A percentile compares a stretch with the other conserved stretches of the same genome.
phyloP scores from a whole-genome alignment of 306 rosid genomes.

The Vachellia pachyceras region DNA sequence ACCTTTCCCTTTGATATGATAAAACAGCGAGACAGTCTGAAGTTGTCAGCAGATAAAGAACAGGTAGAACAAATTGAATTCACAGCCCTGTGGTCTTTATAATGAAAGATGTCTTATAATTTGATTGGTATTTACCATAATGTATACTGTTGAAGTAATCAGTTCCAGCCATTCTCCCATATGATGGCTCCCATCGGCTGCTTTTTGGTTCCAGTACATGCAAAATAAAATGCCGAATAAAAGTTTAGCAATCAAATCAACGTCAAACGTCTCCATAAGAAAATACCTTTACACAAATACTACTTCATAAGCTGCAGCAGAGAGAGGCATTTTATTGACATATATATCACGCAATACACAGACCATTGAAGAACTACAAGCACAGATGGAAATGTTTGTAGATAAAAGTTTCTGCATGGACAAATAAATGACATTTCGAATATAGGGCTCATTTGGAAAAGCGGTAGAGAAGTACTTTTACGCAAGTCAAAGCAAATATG shows the following conservation, averaged over 20 bases:
- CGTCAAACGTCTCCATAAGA: not conserved
- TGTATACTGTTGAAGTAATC: conserved; percentile 64
- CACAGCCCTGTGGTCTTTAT: conserved; percentile 9
- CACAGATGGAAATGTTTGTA: not conserved
- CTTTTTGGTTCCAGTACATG: conserved; percentile 37
- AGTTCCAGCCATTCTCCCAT: conserved; percentile 65
- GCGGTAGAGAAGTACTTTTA: too few species aligned
- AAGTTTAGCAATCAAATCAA: conserved; percentile 14
- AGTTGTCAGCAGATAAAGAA: conserved; percentile 11
- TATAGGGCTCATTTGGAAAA: too few species aligned
- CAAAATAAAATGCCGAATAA: conserved; percentile 23
- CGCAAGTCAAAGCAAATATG: too few species aligned
- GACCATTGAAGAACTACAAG: conserved; percentile 8
- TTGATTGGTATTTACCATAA: conserved; percentile 53
- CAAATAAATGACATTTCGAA: not conserved
- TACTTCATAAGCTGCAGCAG: conserved; percentile 15
- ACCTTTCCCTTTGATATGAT: conserved; percentile 44
- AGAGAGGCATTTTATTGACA: not conserved
- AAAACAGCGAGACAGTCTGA: conserved; percentile 1
- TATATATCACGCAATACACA: not conserved
- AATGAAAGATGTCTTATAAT: conserved; percentile 14
- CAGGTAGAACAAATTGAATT: conserved; percentile 9
- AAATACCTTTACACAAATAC: not conserved
- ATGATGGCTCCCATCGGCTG: conserved; percentile 76
- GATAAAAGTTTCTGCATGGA: conserved; percentile 10